Conservation (phyloP, 2,329 filamentous ascomycete genomes). For the Pestalotiopsis sp. region DNA sequence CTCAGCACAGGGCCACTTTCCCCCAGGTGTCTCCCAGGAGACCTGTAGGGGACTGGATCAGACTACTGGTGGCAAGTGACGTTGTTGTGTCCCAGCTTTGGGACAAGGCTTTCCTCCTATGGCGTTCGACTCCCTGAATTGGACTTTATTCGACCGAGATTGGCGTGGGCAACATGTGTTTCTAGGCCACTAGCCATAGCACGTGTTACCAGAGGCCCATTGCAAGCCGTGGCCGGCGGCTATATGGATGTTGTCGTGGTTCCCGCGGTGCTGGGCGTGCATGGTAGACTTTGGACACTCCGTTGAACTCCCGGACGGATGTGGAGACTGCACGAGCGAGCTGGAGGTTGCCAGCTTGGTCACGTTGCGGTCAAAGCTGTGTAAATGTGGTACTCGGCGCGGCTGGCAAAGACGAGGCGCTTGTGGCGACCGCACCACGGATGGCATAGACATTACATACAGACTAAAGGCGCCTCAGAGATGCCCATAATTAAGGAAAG, state of each 20-base stretch:
- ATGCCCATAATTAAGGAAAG: conserved; percentile 5
- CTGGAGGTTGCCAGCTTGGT: not conserved
- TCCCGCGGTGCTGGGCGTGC: not conserved
- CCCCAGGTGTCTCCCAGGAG: not conserved
- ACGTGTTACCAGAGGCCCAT: not conserved
- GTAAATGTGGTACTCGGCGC: not conserved
- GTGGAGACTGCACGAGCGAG: not conserved
- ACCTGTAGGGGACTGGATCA: not conserved
- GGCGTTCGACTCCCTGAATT: not conserved
- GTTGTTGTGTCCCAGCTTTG: not conserved
- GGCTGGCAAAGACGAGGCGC: not conserved
- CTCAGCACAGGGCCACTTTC: not conserved
- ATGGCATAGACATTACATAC: conserved; percentile 3
- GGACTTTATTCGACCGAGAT: not conserved
- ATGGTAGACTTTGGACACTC: not conserved
- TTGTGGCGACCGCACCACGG: not conserved
- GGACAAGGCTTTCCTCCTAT: not conserved
- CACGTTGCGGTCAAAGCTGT: not conserved
- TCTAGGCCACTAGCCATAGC: not conserved
- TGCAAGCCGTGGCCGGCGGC: not conserved
- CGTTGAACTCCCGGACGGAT: not conserved
- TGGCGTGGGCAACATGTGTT: not conserved
- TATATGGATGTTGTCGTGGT: not conserved
- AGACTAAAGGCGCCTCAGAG: not conserved
- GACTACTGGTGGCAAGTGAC: not conserved